Evolutionary conservation across 1,139 yeast genomes (phyloP).

Genomic region (Kodamaea sp.): DNA sequence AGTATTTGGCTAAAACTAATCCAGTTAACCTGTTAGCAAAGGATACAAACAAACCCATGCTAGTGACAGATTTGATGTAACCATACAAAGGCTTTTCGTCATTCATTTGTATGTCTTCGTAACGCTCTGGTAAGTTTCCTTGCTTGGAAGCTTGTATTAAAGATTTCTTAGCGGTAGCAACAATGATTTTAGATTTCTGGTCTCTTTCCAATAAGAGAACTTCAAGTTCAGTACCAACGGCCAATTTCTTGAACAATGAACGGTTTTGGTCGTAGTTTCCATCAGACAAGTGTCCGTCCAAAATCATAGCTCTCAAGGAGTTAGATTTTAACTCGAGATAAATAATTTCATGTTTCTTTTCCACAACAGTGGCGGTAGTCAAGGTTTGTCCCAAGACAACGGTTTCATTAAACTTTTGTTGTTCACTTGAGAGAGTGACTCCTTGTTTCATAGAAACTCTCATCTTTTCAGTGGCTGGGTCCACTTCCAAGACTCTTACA

Average conservation of each 20-base stretch:
- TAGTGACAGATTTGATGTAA: conserved; percentile 74
- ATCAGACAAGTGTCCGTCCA: conserved; percentile 75
- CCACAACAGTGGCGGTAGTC: conserved; percentile 63
- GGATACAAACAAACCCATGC: conserved; percentile 77
- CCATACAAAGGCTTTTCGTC: conserved; percentile 62
- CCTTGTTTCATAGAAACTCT: conserved; percentile 76
- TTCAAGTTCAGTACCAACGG: conserved; percentile 60
- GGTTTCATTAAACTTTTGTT: conserved; percentile 48
- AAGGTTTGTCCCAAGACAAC: conserved; percentile 65
- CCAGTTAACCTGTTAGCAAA: conserved; percentile 85
- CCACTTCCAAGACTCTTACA: conserved; percentile 64
- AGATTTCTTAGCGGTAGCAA: conserved; percentile 64
- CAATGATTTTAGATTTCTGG: conserved; percentile 56
- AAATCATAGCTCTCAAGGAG: conserved; percentile 68
- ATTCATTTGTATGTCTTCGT: conserved; percentile 51
- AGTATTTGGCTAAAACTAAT: conserved; percentile 75
- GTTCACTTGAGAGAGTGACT: conserved; percentile 49
- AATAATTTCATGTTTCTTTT: conserved; percentile 72
- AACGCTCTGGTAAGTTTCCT: conserved; percentile 55
- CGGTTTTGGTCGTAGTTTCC: conserved; percentile 74
- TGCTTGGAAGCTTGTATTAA: conserved; percentile 64
- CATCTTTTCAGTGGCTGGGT: conserved; percentile 56
- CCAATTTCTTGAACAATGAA: conserved; percentile 55
- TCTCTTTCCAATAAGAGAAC: conserved; percentile 73
- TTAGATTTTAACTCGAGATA: conserved; percentile 62